These are phyloP conservation scores for Volvariella surrecta DNA, from an alignment of 1,284 basidiomycete species.

Conservation along the genomic window DNA sequence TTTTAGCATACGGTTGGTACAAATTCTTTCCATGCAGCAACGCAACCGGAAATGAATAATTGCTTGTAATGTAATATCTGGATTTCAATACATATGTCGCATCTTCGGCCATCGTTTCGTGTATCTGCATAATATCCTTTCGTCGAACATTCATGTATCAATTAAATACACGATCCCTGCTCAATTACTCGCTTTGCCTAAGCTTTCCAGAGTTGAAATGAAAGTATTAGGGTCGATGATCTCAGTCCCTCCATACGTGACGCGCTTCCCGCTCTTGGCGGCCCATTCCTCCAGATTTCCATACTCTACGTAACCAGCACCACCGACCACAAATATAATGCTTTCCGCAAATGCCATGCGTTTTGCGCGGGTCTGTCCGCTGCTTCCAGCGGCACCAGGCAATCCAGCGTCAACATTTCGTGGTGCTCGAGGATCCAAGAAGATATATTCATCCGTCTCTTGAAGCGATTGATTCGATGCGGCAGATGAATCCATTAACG, in stretches of 20 bases:
- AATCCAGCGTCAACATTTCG: slow-evolving; percentile 44
- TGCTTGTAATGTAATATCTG: background rate
- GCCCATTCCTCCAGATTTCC: slow-evolving; percentile 95
- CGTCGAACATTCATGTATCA: too few species aligned
- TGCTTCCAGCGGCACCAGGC: slow-evolving; percentile 40
- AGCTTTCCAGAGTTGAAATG: slow-evolving; percentile 54
- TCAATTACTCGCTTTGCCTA: slow-evolving; percentile 40
- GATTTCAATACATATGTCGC: background rate
- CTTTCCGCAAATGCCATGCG: slow-evolving; percentile 86
- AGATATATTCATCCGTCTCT: slow-evolving; percentile 95
- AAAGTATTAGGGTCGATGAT: slow-evolving; percentile 88
- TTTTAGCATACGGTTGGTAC: slow-evolving; percentile 68
- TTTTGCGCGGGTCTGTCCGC: slow-evolving; percentile 39
- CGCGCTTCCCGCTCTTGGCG: slow-evolving; percentile 65
- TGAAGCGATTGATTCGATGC: slow-evolving; percentile 89
- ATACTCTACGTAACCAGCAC: slow-evolving; percentile 96
- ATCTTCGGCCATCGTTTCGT: too few species aligned
- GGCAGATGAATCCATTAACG: slow-evolving; percentile 92
- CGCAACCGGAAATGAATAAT: slow-evolving; percentile 43
- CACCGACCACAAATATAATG: slow-evolving; percentile 93
- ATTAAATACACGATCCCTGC: background rate
- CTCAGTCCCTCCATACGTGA: slow-evolving; percentile 96
- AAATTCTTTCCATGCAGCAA: slow-evolving; percentile 66
- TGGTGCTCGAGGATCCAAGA: slow-evolving; percentile 85
- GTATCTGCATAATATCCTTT: too few species aligned